Base-by-base conservation (phyloP, 164 flowering plant genomes). In the Protea cynaroides region DNA sequence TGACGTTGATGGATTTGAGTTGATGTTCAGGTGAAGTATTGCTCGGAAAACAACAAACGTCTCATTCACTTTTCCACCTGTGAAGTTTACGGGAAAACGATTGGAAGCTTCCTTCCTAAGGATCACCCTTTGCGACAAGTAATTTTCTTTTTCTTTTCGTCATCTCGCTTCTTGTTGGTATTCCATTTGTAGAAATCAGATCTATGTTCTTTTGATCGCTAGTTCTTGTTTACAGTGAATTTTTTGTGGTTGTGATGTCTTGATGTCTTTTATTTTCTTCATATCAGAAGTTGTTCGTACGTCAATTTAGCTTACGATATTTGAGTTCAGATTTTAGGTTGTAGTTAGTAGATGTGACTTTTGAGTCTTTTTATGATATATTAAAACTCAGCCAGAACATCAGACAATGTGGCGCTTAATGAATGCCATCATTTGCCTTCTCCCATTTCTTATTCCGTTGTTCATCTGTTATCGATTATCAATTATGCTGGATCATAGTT, bases 11-110 rank as follows among this genome's bases (percentile, higher is more conserved):
- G 56, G 36, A 65, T 66, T 29, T 65, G 57, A 64, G 62, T 69
- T 65, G 54, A 34, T 43, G 17, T 70, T 40, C 65, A 93, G 97
- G 97, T 90, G 23, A 89, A 89, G 73, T 89, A 89, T 68, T 95
- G 99, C 62, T 95, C 99, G 4, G 99, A 89, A 65, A 95, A 95
- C 77, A 76, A 71, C 75, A 95, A 95, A 83, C 93, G 99, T 60
- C 86, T 94, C 44, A 95, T 95, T 73, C 97, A 95, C 78, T 95
- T 95, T 76, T 95, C 99, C 10, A 95, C 99, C 55, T 91, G 99
- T 75, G 99, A 95, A 80, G 85, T 92, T 22, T 95, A 95, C 74
- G 97, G 97, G 58, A 95, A 91, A 71, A 95, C 99, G 1, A 84
- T 91, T 65, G 97, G 97, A 54, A 75, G 88, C 79, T 95, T 79